Evolutionary conservation across 192 early-diverging fungal species (phyloP).

Genomic region (Entomortierella lignicola): DNA sequence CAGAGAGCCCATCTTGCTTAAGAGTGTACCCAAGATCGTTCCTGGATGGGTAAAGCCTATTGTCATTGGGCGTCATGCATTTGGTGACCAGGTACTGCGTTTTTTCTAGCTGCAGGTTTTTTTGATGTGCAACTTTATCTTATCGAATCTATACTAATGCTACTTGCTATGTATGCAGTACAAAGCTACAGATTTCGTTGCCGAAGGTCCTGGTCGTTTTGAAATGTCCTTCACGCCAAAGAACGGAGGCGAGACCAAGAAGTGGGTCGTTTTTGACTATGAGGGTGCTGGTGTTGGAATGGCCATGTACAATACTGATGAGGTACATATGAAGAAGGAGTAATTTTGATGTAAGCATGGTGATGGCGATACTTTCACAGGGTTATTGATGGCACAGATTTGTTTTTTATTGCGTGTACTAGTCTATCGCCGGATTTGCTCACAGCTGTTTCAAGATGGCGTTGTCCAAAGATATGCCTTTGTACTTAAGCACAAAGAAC

Average conservation of each 20-base stretch:
- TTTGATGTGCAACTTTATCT: background rate
- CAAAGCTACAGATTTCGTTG: constrained; percentile 96
- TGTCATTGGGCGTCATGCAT: constrained; percentile 96
- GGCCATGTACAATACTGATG: constrained; percentile 96
- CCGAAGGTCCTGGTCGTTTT: constrained; percentile 89
- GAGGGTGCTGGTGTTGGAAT: constrained; percentile 88
- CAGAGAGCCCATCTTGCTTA: constrained; percentile 95
- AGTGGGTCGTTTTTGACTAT: constrained; percentile 84
- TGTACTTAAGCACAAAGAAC: constrained; percentile 98
- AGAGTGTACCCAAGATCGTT: constrained; percentile 91
- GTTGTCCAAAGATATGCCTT: constrained; percentile 89
- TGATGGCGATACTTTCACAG: too few species aligned
- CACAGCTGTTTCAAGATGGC: constrained; percentile 96
- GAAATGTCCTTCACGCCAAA: constrained; percentile 92
- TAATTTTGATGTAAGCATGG: too few species aligned
- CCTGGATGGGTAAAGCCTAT: constrained; percentile 96
- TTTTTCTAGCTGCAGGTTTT: background rate
- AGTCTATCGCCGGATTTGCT: constrained; percentile 93
- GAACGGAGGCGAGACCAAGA: constrained; percentile 71
- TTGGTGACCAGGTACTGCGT: constrained; percentile 87
- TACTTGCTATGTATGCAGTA: constrained; percentile 67
- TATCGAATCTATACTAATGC: background rate
- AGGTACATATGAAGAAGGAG: too few species aligned
- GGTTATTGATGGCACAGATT: too few species aligned
- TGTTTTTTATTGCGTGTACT: too few species aligned